phyloP scores from a whole-genome alignment of 176 grass and related monocot genomes.

The Musa acuminata region DNA sequence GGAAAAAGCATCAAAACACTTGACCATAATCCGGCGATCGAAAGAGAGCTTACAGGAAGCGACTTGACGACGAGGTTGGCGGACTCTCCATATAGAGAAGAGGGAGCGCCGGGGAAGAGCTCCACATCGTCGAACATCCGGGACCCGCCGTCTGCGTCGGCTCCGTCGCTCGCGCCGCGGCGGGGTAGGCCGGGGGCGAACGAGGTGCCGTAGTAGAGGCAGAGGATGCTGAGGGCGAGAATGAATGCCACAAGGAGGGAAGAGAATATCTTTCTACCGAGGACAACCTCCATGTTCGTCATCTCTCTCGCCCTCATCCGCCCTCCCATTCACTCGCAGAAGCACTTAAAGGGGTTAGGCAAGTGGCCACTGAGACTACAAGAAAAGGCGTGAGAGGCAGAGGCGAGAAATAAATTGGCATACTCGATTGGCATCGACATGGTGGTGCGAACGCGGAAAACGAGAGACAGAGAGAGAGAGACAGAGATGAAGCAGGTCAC shows the following conservation, averaged over 20 bases:
- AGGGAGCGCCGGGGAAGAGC: not conserved
- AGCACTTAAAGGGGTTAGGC: not conserved
- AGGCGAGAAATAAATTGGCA: not conserved
- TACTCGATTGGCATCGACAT: not conserved
- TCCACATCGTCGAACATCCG: not conserved
- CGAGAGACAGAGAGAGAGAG: too few relatives aligned
- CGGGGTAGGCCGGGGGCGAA: constrained; percentile 25
- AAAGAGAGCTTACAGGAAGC: constrained; percentile 14
- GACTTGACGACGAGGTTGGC: constrained; percentile 26
- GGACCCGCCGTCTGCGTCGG: not conserved
- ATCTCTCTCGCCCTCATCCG: not conserved
- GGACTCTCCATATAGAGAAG: constrained; percentile 9
- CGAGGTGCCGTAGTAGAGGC: constrained; percentile 65
- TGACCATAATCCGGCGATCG: not conserved
- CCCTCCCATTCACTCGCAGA: not conserved
- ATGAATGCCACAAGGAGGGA: constrained; percentile 32
- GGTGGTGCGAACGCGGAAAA: not conserved
- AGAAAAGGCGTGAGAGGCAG: not conserved
- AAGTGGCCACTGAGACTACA: not conserved
- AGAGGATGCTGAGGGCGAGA: constrained; percentile 61
- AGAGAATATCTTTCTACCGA: constrained; percentile 38
- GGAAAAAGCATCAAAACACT: not conserved
- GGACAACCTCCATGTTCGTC: not conserved
- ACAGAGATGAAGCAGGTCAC: too few relatives aligned
- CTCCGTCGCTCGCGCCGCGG: constrained; percentile 29